Evolutionary conservation across 768 basidiomycete genomes (phyloP).

Genomic region (Lentinula sp.): DNA sequence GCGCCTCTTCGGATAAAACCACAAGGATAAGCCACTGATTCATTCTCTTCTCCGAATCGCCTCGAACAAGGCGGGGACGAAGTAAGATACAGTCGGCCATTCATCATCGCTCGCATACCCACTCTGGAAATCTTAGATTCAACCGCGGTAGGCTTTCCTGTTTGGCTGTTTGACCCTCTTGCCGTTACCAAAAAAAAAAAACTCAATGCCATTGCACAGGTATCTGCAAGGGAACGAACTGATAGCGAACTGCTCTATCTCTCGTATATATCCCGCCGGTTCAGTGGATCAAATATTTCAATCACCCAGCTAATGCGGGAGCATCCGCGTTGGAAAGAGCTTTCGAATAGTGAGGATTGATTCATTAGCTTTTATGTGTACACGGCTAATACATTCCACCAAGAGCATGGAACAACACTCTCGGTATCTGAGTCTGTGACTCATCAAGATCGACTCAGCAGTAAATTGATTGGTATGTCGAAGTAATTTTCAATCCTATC

Average conservation of each 20-base stretch:
- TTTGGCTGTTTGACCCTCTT: background rate
- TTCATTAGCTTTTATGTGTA: background rate
- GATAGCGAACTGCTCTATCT: constrained; percentile 85
- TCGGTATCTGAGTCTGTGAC: constrained; percentile 21
- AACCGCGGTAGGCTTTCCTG: constrained; percentile 39
- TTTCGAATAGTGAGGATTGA: constrained; percentile 52
- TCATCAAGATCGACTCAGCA: constrained; percentile 48
- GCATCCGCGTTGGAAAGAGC: constrained; percentile 61
- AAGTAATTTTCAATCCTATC: background rate
- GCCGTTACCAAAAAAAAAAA: background rate
- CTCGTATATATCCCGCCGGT: constrained; percentile 50
- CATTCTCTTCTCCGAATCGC: background rate
- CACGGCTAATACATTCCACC: background rate
- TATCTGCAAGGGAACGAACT: constrained; percentile 61
- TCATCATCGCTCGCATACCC: constrained; percentile 65
- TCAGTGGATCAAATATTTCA: constrained; percentile 31
- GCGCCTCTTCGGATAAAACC: background rate
- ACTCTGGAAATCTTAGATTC: constrained; percentile 59
- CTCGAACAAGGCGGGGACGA: constrained; percentile 26
- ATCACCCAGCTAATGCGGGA: constrained; percentile 23
- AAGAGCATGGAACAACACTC: constrained; percentile 56
- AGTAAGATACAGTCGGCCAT: constrained; percentile 42
- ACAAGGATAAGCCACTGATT: background rate
- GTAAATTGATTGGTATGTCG: constrained; percentile 53
- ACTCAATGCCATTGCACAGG: constrained; percentile 31